Conservation (phyloP, 495 filamentous ascomycete species). For the Parmelia sp. region DNA sequence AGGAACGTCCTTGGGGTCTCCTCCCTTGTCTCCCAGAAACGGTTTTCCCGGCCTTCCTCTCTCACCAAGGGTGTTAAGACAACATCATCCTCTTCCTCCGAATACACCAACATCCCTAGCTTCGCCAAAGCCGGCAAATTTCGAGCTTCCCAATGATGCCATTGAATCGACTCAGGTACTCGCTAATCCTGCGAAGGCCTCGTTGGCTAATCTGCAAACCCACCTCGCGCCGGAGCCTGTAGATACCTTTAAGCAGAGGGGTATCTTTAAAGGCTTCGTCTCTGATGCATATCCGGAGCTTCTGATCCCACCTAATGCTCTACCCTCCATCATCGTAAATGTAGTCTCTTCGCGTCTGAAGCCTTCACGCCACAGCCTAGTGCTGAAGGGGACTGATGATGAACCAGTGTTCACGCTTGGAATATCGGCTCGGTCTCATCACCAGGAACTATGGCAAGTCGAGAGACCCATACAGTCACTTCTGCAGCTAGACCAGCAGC, state of each 20-base stretch:
- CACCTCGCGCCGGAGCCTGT: slow-evolving; percentile 14
- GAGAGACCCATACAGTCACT: slow-evolving; percentile 84
- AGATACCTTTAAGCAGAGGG: slow-evolving; percentile 22
- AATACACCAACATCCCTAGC: slow-evolving; percentile 55
- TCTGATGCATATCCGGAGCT: slow-evolving; percentile 80
- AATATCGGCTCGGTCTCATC: slow-evolving; percentile 68
- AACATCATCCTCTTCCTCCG: slow-evolving; percentile 58
- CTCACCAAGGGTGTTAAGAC: slow-evolving; percentile 63
- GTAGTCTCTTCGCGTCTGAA: slow-evolving; percentile 91
- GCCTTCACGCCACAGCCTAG: slow-evolving; percentile 79
- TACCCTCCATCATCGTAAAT: slow-evolving; percentile 74
- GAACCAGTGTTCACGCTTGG: slow-evolving; percentile 92
- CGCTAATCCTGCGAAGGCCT: slow-evolving; percentile 22
- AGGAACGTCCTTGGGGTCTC: slow-evolving; percentile 44
- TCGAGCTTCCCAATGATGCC: slow-evolving; percentile 23
- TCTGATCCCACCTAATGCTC: slow-evolving; percentile 81
- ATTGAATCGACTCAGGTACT: background rate
- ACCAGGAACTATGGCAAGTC: slow-evolving; percentile 82
- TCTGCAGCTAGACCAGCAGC: slow-evolving; percentile 69
- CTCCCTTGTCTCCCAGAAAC: slow-evolving; percentile 59
- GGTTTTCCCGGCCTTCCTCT: slow-evolving; percentile 55
- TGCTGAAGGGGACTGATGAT: slow-evolving; percentile 59
- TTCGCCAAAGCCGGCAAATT: slow-evolving; percentile 37
- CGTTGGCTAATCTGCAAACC: slow-evolving; percentile 7
- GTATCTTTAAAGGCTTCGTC: slow-evolving; percentile 61